Percentiles rank a stretch among this genome's conserved stretches.
phyloP scores from a whole-genome alignment of 2,329 filamentous ascomycete species.

The Colletotrichum costaricense region DNA sequence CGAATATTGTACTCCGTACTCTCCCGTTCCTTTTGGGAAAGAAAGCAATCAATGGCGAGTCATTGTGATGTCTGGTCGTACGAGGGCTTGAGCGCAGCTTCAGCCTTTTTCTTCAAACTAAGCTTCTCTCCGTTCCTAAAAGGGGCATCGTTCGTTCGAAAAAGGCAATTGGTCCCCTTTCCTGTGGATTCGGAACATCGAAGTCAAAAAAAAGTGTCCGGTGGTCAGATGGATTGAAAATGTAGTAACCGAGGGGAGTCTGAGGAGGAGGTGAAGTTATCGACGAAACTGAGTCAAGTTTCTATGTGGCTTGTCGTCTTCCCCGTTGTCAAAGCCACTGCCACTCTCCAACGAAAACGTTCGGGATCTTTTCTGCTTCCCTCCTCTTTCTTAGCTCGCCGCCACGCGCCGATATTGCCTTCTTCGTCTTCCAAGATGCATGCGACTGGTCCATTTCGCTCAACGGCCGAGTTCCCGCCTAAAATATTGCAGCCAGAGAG shows the following conservation, averaged over 20 bases:
- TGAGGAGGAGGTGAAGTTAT: background rate
- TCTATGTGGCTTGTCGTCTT: background rate
- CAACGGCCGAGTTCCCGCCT: background rate
- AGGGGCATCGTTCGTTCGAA: background rate
- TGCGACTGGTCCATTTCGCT: background rate
- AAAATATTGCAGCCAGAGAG: background rate
- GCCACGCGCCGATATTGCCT: background rate
- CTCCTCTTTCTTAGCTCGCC: background rate
- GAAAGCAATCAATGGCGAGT: background rate
- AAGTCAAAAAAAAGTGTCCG: background rate
- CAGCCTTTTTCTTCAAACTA: background rate
- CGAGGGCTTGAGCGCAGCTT: background rate
- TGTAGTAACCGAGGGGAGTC: too few relatives aligned
- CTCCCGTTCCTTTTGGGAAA: background rate
- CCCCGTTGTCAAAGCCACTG: background rate
- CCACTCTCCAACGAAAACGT: background rate
- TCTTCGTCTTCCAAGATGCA: background rate
- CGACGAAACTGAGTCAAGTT: background rate
- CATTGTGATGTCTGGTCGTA: background rate
- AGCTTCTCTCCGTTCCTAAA: background rate
- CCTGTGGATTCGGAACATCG: background rate
- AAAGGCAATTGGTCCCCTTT: background rate
- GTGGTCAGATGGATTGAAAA: background rate
- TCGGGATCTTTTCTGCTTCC: background rate
- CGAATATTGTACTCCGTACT: too few relatives aligned